phyloP scores from a whole-genome alignment of 441 rosid genomes.

The Metrosideros polymorpha region DNA sequence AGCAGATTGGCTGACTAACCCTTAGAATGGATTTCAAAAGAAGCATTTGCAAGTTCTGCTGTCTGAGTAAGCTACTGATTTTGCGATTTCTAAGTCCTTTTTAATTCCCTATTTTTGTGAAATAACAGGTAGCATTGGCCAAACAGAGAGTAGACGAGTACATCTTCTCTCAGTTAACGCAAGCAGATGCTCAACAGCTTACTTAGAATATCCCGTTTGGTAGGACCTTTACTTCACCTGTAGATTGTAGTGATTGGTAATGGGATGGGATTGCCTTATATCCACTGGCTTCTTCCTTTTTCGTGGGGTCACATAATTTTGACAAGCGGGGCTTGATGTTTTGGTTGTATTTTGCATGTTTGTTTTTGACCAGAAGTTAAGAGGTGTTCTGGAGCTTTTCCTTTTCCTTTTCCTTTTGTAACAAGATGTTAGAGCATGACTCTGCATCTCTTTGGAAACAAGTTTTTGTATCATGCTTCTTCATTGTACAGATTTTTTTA shows the following conservation, averaged over 20 bases:
- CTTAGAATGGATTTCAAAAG: background rate
- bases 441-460: background rate
- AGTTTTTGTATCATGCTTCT: background rate
- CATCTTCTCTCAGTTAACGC: constrained; percentile 45
- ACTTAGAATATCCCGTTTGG: background rate
- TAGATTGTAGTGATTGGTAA: background rate
- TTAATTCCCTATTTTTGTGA: background rate
- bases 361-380: background rate
- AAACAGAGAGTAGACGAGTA: constrained; percentile 59
- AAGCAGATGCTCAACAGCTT: constrained; percentile 26
- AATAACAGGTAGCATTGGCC: constrained; percentile 47
- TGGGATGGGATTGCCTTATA: background rate
- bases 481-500: background rate
- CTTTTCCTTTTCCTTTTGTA: background rate
- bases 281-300: background rate
- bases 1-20: background rate
- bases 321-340: background rate
- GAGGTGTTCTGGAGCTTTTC: background rate
- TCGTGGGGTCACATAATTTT: background rate
- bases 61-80: background rate
- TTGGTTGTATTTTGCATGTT: background rate
- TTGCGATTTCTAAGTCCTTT: background rate
- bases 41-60: background rate
- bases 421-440: background rate
- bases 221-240: background rate